Evolutionary conservation across 2,329 filamentous ascomycete species (phyloP).

Genomic region (Orbilia javanica): DNA sequence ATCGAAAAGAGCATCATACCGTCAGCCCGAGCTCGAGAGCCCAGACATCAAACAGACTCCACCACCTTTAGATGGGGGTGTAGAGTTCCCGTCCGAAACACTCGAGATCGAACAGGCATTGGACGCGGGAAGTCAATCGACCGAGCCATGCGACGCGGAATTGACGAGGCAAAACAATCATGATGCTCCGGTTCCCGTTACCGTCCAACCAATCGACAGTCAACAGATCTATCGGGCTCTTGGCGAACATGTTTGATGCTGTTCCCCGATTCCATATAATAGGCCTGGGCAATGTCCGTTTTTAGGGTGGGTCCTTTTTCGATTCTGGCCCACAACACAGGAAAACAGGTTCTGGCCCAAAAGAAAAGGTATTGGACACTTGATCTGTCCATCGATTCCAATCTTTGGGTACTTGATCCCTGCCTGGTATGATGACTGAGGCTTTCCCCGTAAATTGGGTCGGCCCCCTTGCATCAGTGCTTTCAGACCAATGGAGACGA

Average conservation of each 20-base stretch:
- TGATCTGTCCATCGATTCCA: neutral
- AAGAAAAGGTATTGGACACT: neutral
- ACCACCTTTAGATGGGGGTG: neutral
- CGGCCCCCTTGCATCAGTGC: constrained; percentile 45
- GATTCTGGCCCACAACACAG: constrained; percentile 33
- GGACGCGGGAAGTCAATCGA: neutral
- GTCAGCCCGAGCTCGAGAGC: neutral
- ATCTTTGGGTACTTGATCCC: constrained; percentile 2
- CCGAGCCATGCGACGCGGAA: constrained; percentile 21
- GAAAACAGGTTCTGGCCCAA: constrained; percentile 8
- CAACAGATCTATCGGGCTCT: constrained; percentile 22
- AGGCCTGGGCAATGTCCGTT: constrained; percentile 14
- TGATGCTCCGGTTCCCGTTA: constrained; percentile 15
- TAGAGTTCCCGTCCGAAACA: constrained; percentile 9
- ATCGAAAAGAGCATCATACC: constrained; percentile 29
- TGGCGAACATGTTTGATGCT: constrained; percentile 24
- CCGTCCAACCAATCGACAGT: constrained; percentile 24
- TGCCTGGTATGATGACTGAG: constrained; percentile 30
- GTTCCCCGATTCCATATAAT: constrained; percentile 24
- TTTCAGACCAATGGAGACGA: constrained; percentile 33
- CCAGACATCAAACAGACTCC: constrained; percentile 20
- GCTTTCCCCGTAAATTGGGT: constrained; percentile 45
- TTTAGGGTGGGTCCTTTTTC: constrained; percentile 2
- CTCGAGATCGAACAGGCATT: constrained; percentile 29
- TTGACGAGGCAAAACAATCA: constrained; percentile 12